Percentiles rank a stretch among this genome's conserved stretches.
Conservation (phyloP, 345 rosid species). For the Trapa bicornis region DNA sequence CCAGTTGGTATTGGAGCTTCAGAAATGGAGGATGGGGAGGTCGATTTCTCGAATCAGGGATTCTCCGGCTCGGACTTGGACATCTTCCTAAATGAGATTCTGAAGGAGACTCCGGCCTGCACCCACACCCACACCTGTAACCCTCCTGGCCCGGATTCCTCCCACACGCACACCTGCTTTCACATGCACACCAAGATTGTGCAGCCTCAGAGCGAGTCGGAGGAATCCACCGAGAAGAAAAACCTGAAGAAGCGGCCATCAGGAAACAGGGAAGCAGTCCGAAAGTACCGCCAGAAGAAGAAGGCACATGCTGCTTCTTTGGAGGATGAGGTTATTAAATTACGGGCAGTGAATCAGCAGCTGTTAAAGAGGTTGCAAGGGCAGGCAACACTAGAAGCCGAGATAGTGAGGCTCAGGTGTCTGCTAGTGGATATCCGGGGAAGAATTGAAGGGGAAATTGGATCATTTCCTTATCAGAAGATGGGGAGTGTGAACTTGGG, state of each 20-base stretch:
- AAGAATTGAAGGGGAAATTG: conserved; percentile 96
- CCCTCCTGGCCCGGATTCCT: conserved; percentile 81
- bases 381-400: conserved; percentile 83
- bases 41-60: conserved; percentile 69
- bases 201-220: conserved; percentile 40
- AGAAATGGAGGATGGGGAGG: conserved; percentile 84
- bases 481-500: conserved; percentile 26
- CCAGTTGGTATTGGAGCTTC: not conserved
- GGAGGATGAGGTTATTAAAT: conserved; percentile 71
- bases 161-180: conserved; percentile 84
- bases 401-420: conserved; percentile 84
- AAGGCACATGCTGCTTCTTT: conserved; percentile 87
- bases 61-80: conserved; percentile 63
- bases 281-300: conserved; percentile 96
- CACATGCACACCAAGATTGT: conserved; percentile 88
- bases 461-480: conserved; percentile 90
- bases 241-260: conserved; percentile 53
- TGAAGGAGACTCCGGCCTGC: conserved; percentile 63
- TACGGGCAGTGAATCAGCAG: conserved; percentile 76
- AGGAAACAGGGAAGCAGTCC: conserved; percentile 84
- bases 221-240: conserved; percentile 72
- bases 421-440: conserved; percentile 92
- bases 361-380: conserved; percentile 77
- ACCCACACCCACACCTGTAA: conserved; percentile 95
- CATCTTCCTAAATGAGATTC: conserved; percentile 20